Evolutionary conservation across 495 filamentous ascomycete species (phyloP), one percentile per base, ranked within the genome.

Genomic region (Penicillium alfredii): DNA sequence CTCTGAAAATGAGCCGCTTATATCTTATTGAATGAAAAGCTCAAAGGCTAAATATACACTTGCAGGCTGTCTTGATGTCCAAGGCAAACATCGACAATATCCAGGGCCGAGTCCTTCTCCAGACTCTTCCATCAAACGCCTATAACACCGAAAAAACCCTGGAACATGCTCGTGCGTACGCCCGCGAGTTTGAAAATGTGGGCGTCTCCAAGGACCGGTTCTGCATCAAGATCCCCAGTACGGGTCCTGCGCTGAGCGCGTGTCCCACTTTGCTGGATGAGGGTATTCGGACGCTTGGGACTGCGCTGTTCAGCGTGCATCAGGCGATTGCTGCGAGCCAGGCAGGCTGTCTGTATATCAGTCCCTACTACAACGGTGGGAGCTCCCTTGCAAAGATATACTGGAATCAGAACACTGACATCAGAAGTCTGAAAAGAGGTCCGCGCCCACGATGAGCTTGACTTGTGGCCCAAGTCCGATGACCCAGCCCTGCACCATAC

Each of bases 201-300:
- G 60, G 62, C 17, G 61, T 69, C 32, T 40, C 53, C 23, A 55
- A 59, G 31, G 66, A 66, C 27, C 63, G 73, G 35, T 57, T 80
- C 29, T 77, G 70, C 33, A 72, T 80, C 53, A 81, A 81, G 44
- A 69, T 81, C 30, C 72, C 75, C 2, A 54, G 64, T 10, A 80
- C 75, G 1, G 76, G 73, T 55, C 72, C 77, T 34, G 78, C 74
- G 4, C 45, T 80, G 9, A 68, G 65, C 40, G 76, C 71, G 11
- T 78, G 73, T 47, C 59, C 60, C 6, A 60, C 60, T 17, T 55
- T 82, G 11, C 57, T 72, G 36, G 49, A 45, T 6, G 42, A 61
- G 30, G 71, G 69, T 0, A 72, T 77, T 34, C 46, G 58, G 8
- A 77, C 78, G 0, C 50, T 81, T 4, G 76, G 71, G 3, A 80